These are phyloP conservation scores for Oryza nivara DNA, from an alignment of 176 grass and related monocot species.

Conservation along the genomic window DNA sequence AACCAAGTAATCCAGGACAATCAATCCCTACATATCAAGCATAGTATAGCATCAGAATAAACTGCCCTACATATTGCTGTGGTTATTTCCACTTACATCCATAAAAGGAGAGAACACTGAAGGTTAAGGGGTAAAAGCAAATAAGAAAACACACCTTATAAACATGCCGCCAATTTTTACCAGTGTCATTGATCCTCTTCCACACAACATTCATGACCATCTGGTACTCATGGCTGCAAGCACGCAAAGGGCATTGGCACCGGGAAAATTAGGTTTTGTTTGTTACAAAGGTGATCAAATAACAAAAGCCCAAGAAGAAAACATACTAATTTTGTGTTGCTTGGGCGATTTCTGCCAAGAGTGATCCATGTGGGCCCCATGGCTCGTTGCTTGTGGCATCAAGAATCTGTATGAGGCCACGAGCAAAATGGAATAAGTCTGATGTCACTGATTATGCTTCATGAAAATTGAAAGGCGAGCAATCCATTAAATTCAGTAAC, in stretches of 20 bases:
- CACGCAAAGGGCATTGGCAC: constrained; percentile 30
- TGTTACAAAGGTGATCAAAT: background rate
- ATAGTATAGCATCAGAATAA: constrained; percentile 28
- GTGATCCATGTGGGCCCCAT: constrained; percentile 95
- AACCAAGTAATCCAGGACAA: constrained; percentile 90
- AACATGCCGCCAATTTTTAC: constrained; percentile 99
- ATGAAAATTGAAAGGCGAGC: background rate
- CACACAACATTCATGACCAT: constrained; percentile 97
- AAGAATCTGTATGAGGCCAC: constrained; percentile 60
- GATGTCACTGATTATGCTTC: background rate
- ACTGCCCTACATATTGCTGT: background rate
- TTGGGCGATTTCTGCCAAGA: constrained; percentile 87
- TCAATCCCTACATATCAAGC: constrained; percentile 66
- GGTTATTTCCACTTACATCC: background rate
- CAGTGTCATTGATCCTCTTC: constrained; percentile 98
- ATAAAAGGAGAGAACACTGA: background rate
- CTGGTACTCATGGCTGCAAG: constrained; percentile 88
- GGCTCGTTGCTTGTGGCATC: constrained; percentile 99
- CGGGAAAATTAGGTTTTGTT: background rate
- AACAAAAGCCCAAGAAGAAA: background rate
- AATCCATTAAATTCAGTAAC: background rate
- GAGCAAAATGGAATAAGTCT: background rate
- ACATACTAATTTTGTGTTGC: constrained; percentile 80
- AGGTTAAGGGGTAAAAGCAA: background rate
- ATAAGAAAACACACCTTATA: constrained; percentile 72